These are phyloP conservation scores for Phaffia rhodozyma DNA, from an alignment of 1,284 basidiomycete species.

Conservation along the genomic window DNA sequence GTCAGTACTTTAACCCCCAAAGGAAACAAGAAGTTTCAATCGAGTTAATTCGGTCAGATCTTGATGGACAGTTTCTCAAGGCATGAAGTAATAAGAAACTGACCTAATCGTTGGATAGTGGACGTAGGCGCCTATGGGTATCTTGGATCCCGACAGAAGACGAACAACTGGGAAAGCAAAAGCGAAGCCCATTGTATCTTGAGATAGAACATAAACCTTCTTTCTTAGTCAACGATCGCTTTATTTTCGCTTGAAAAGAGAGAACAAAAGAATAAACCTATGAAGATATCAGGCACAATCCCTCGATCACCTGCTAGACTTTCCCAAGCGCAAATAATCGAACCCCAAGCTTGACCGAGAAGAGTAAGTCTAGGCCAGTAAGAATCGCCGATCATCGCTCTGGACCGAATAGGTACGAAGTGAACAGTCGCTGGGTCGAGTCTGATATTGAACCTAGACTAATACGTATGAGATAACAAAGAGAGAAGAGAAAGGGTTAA, in stretches of 20 bases:
- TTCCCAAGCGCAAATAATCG: conserved; percentile 69
- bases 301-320: conserved; percentile 45
- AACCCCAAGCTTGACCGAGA: conserved; percentile 80
- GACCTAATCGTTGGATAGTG: conserved; percentile 87
- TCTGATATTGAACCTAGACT: conserved; percentile 63
- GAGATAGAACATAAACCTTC: conserved; percentile 1
- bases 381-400: conserved; percentile 64
- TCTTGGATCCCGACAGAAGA: conserved; percentile 42
- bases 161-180: conserved; percentile 76
- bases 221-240: background rate
- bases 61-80: background rate
- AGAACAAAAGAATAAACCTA: conserved; percentile 46
- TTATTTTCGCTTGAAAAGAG: too few relatives aligned
- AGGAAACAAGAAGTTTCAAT: too few relatives aligned
- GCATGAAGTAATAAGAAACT: background rate
- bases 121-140: conserved; percentile 78
- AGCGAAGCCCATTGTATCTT: conserved; percentile 97
- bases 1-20: conserved; percentile 45
- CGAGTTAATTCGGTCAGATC: background rate
- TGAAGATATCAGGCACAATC: conserved; percentile 75
- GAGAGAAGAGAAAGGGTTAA: background rate
- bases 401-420: conserved; percentile 63
- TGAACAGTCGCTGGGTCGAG: conserved; percentile 53
- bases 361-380: conserved; percentile 83
- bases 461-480: background rate